Evolutionary conservation across 2,329 filamentous ascomycete genomes (phyloP), one percentile per base, ranked within the genome.

Genomic region (Alternaria burnsii): DNA sequence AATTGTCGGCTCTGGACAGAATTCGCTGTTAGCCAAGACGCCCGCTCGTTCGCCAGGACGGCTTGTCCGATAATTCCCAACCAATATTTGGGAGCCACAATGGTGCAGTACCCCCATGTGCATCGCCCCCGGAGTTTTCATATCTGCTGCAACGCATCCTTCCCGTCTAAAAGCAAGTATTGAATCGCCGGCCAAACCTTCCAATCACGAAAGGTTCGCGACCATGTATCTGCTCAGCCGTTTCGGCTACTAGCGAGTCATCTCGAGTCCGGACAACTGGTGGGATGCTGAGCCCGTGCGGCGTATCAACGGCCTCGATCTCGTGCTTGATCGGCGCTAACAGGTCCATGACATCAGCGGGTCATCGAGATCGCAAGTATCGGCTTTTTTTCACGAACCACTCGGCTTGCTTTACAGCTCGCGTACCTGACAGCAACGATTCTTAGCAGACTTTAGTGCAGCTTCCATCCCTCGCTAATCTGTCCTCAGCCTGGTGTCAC

Each of bases 381-480:
- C 26, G 46, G 47, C 22, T 12, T 34, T 48, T 48, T 38, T 38
- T 26, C 12, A 60, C 32, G 46, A 42, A 42, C 58, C 58, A 57
- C 47, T 60, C 47, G 36, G 47, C 20, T 47, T 60, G 26, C 53
- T 12, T 41, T 36, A 28, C 26, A 32, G 40, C 43, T 61, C 58
- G 58, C 54, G 58, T 61, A 61, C 58, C 58, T 61, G 58, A 52
- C 54, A 57, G 53, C 46, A 41, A 36, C 40, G 28, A 56, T 41
- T 30, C 40, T 36, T 26, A 44, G 22, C 53, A 18, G 36, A 6
- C 30, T 30, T 14, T 46, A 22, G 56, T 18, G 51, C 36, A n/a
- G 16, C 36, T 43, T 20, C 22, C 5, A 30, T 43, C 30, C 12
- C 5, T 40, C 18, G 38, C 52, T 56, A 44, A 42, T 18, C 57